phyloP scores from a whole-genome alignment of 495 filamentous ascomycete genomes.

The Aspergillus avenaceus region DNA sequence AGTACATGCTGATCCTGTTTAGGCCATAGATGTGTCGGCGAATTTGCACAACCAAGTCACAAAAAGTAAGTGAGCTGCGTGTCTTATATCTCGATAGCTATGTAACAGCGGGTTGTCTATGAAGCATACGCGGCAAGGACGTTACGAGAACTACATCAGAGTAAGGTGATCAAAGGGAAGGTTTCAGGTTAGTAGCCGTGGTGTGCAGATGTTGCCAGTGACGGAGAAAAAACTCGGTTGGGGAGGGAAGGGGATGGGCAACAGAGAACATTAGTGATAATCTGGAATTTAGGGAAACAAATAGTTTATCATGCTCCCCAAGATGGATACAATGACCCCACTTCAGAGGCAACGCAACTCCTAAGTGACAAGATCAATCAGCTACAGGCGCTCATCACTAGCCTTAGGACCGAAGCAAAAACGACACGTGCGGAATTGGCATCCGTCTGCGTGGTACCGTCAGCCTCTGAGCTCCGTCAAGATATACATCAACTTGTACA shows the following conservation, averaged over 20 bases:
- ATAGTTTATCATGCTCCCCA: conserved; percentile 60
- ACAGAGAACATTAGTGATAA: background rate
- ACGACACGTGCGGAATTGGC: conserved; percentile 44
- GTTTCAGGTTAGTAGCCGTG: conserved; percentile 41
- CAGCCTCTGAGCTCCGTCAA: conserved; percentile 47
- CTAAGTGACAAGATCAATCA: conserved; percentile 48
- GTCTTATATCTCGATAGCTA: background rate
- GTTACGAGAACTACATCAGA: conserved; percentile 60
- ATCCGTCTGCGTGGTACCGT: conserved; percentile 44
- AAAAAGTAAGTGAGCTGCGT: conserved; percentile 41
- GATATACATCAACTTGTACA: conserved; percentile 41
- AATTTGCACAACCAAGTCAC: conserved; percentile 67
- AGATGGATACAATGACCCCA: conserved; percentile 38
- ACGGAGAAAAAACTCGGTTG: no score
- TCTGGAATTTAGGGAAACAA: conserved; percentile 49
- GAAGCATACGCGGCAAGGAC: conserved; percentile 57
- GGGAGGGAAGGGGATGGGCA: background rate
- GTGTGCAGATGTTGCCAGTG: background rate
- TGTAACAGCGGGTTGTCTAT: background rate
- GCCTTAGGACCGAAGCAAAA: conserved; percentile 49
- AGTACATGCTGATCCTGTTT: background rate
- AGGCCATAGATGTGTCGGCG: conserved; percentile 61
- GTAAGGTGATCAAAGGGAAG: conserved; percentile 54
- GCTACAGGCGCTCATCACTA: conserved; percentile 46
- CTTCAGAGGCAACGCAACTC: conserved; percentile 40